Percentiles rank a stretch among this genome's conserved stretches.
Evolutionary conservation across 805 yeast genomes (phyloP).

Genomic region (Torulaspora gathmanii): DNA sequence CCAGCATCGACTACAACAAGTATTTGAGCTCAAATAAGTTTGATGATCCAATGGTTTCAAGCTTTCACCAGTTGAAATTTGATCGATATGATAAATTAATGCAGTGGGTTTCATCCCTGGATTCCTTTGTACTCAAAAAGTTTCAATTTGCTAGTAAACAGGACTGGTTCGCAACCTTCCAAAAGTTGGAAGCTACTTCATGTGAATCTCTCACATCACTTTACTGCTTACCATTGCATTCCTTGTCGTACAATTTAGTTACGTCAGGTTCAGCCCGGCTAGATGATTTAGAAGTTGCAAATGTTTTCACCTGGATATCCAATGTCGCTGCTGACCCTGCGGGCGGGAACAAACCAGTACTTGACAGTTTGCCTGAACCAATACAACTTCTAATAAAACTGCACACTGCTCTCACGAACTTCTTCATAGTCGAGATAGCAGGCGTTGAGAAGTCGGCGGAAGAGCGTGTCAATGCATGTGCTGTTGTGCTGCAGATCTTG

Average conservation of each 20-base stretch:
- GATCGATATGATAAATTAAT: constrained; percentile 44
- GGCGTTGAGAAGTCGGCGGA: constrained; percentile 55
- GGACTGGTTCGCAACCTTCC: constrained; percentile 79
- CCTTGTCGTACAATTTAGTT: constrained; percentile 17
- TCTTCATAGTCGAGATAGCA: constrained; percentile 58
- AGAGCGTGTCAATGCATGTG: constrained; percentile 65
- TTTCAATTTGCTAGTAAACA: constrained; percentile 45
- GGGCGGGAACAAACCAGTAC: constrained; percentile 36
- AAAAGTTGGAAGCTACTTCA: constrained; percentile 65
- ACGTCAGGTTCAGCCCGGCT: constrained; percentile 34
- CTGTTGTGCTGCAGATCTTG: constrained; percentile 57
- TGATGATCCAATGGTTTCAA: constrained; percentile 33
- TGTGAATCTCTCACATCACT: constrained; percentile 53
- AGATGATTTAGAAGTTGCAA: constrained; percentile 56
- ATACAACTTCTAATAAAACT: constrained; percentile 61
- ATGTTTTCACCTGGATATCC: constrained; percentile 66
- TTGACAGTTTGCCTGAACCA: constrained; percentile 59
- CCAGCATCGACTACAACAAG: constrained; percentile 18
- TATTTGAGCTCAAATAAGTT: constrained; percentile 11
- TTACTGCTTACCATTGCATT: constrained; percentile 36
- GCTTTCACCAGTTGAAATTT: constrained; percentile 18
- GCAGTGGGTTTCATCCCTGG: constrained; percentile 58
- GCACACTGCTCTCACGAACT: constrained; percentile 61
- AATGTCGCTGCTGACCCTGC: constrained; percentile 45
- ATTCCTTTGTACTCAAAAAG: constrained; percentile 53